Conservation (phyloP, 2,329 filamentous ascomycete species). For the Fusarium sp. region DNA sequence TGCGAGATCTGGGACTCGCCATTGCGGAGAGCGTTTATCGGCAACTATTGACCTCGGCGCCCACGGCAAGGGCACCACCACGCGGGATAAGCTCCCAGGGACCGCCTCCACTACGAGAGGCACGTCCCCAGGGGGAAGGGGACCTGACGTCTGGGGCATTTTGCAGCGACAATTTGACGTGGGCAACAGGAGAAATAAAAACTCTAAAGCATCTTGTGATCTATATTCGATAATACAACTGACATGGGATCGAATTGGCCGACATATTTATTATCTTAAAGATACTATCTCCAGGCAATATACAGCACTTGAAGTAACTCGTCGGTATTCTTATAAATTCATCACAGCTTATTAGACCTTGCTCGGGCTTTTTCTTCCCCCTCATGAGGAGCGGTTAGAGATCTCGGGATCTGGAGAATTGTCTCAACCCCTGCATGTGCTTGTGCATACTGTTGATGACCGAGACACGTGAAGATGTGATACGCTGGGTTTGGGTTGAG, state of each 20-base stretch:
- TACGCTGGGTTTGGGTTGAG: too few relatives aligned
- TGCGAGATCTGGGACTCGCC: constrained; percentile 32
- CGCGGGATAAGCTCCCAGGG: constrained; percentile 29
- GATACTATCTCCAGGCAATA: not conserved
- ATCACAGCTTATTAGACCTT: not conserved
- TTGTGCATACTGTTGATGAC: constrained; percentile 1
- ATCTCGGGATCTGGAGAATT: constrained; percentile 10
- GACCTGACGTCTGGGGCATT: constrained; percentile 8
- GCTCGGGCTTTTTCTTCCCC: not conserved
- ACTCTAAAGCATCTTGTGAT: not conserved
- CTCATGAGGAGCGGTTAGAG: constrained; percentile 8
- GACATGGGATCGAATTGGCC: too few relatives aligned
- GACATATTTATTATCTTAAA: too few relatives aligned
- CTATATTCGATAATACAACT: not conserved
- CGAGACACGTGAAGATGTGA: constrained; percentile 31
- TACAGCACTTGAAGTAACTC: not conserved
- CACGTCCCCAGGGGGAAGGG: constrained; percentile 18
- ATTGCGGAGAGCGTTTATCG: constrained; percentile 38
- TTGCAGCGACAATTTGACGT: not conserved
- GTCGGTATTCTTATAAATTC: not conserved
- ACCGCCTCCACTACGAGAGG: constrained; percentile 30
- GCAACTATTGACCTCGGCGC: constrained; percentile 42
- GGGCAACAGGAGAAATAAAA: not conserved
- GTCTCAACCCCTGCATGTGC: constrained; percentile 9
- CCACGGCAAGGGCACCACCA: constrained; percentile 19